These are phyloP conservation scores for Lophiostoma macrostomum DNA, from an alignment of 495 filamentous ascomycete species.

Conservation along the genomic window DNA sequence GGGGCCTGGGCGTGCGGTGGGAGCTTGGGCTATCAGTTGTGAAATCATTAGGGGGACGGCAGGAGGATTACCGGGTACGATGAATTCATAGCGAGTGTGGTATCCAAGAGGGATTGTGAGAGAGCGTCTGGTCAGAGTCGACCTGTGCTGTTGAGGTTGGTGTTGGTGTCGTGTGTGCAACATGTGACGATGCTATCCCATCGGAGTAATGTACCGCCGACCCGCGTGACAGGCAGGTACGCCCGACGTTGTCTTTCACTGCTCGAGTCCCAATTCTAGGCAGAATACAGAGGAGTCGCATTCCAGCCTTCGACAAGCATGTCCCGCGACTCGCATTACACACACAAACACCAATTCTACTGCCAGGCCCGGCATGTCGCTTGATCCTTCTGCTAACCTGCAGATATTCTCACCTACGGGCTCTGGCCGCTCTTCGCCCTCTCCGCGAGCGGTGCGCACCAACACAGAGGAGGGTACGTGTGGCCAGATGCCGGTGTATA, in stretches of 20 bases:
- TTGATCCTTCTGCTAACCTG: constrained; percentile 34
- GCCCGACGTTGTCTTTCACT: too few relatives aligned
- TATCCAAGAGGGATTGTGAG: not conserved
- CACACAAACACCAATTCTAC: constrained; percentile 5
- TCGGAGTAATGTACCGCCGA: too few relatives aligned
- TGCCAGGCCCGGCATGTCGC: constrained; percentile 35
- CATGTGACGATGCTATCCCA: not conserved
- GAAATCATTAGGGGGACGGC: not conserved
- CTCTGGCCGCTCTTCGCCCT: constrained; percentile 43
- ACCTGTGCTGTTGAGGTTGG: too few relatives aligned
- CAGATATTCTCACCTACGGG: constrained; percentile 38
- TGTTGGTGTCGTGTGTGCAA: too few relatives aligned
- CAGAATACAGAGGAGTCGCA: constrained; percentile 1
- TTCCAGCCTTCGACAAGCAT: constrained; percentile 14
- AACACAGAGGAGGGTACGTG: constrained; percentile 43
- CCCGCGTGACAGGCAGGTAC: too few relatives aligned
- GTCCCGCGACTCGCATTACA: constrained; percentile 10
- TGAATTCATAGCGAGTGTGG: constrained; percentile 2
- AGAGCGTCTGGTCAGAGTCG: too few relatives aligned
- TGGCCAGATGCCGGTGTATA: not conserved
- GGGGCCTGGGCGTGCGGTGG: constrained; percentile 5
- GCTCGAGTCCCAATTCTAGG: too few relatives aligned
- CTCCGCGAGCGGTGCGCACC: constrained; percentile 36
- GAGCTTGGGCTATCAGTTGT: constrained; percentile 14
- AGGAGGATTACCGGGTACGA: constrained; percentile 1